Evolutionary conservation across 2,329 filamentous ascomycete species (phyloP), one percentile per base, ranked within the genome.

Genomic region (Lachnellula cervina): DNA sequence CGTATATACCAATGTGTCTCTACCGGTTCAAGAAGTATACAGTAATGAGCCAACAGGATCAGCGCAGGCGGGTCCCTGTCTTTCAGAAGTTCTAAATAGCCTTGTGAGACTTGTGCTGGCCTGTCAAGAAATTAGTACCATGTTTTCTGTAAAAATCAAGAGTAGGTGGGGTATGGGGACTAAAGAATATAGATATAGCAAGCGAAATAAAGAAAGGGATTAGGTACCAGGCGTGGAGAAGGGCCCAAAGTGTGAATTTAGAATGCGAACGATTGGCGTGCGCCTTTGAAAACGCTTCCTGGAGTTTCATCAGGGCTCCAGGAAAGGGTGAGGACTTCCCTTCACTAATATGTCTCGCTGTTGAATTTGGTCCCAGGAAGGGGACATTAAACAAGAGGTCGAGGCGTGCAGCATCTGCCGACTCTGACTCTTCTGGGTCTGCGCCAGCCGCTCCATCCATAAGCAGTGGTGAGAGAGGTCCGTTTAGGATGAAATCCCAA

Each of bases 1-100:
- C 32, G 32, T 21, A 54, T 40, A 74, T 72, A 73, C 73, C 66
- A 76, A 65, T 69, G 72, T 62, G 62, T 56, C 53, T 73, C 71
- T 5, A 71, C 62, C 5, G 62, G 62, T 21, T 67, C 64, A 2
- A 75, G 59, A 7, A 72, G 59, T 13, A 71, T 64, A 14, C 69
- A 66, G 55, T 73, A 76, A 51, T 73, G 66, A 45, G 72, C 70
- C 14, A 76, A 54, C 21, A 76, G 56, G 2, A 71, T 66, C 19
- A 76, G 58, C 2, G 72, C 70, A 1, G 66, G 68, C 7, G 71
- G 64, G 16, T 71, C 63, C 21, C 62, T 61, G 38, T 68, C 61
- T 5, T 67, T 67, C 1, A 75, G 54, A 45, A 69, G 52, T 1
- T 56, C 54, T 17, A 71, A 54, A 52, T 71, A 75, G 5, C 62